Evolutionary conservation across 2,329 filamentous ascomycete species (phyloP).

Genomic region (Ceratocystis huliohia): DNA sequence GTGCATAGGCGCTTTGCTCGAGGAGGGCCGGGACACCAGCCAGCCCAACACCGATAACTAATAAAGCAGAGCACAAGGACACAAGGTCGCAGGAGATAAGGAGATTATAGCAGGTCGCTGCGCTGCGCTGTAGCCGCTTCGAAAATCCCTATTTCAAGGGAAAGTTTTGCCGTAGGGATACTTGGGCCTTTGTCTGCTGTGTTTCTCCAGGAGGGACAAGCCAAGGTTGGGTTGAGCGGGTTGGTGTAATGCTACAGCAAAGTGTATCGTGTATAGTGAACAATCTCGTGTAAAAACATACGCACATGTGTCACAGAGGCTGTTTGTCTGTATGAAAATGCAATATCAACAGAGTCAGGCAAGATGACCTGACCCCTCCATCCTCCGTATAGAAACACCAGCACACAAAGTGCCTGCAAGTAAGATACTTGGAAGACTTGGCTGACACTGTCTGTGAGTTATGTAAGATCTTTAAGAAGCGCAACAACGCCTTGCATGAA

Average conservation of each 20-base stretch:
- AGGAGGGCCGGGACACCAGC: background rate
- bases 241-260: background rate
- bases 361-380: too few species aligned
- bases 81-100: background rate
- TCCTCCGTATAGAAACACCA: background rate
- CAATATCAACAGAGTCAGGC: too few species aligned
- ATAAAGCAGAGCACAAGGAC: background rate
- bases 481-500: slow-evolving; percentile 7
- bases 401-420: background rate
- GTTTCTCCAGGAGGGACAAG: background rate
- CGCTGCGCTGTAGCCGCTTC: slow-evolving; percentile 1
- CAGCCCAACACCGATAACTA: too few species aligned
- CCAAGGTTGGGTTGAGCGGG: too few species aligned
- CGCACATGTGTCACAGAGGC: too few species aligned
- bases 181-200: background rate
- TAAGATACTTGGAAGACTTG: slow-evolving; percentile 9
- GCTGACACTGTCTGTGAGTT: slow-evolving; percentile 2
- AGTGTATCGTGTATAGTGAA: background rate
- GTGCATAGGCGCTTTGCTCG: background rate
- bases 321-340: too few species aligned
- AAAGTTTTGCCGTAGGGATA: slow-evolving; percentile 1
- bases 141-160: slow-evolving; percentile 6
- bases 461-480: slow-evolving; percentile 6
- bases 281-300: background rate
- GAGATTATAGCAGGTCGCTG: background rate